A percentile compares a stretch with the other conserved stretches of the same genome.
These are phyloP conservation scores for Millerozyma miso DNA, from an alignment of 805 yeast genomes.

Conservation along the genomic window DNA sequence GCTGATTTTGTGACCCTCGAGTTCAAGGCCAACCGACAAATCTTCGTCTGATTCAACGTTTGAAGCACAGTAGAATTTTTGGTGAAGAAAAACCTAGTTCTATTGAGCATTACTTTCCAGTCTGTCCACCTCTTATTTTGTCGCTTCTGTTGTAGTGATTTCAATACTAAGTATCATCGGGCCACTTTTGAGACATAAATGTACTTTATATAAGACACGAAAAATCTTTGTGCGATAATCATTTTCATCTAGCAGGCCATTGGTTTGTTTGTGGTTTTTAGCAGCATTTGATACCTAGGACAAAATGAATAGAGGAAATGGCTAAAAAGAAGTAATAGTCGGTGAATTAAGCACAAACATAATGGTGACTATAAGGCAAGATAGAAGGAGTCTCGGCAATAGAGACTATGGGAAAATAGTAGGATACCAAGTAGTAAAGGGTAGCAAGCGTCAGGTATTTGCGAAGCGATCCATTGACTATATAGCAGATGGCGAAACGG, in stretches of 20 bases:
- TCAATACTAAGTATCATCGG: background rate
- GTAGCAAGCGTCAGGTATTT: background rate
- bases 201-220: background rate
- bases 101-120: conserved; percentile 32
- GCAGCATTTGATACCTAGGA: background rate
- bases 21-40: conserved; percentile 14
- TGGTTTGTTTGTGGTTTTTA: background rate
- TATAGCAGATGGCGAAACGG: background rate
- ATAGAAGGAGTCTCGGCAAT: background rate
- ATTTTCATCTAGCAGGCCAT: background rate
- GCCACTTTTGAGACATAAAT: background rate
- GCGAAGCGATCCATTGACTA: background rate
- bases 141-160: background rate
- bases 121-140: background rate
- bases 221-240: background rate
- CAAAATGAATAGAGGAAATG: background rate
- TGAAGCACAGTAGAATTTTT: conserved; percentile 46
- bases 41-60: conserved; percentile 20
- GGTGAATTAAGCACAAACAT: no score
- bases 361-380: background rate
- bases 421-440: background rate
- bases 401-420: background rate
- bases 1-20: conserved; percentile 8
- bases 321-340: background rate
- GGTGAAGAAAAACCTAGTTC: conserved; percentile 56